These are phyloP conservation scores for Beta vulgaris DNA, from an alignment of 148 eudicot genomes.

Conservation along the genomic window DNA sequence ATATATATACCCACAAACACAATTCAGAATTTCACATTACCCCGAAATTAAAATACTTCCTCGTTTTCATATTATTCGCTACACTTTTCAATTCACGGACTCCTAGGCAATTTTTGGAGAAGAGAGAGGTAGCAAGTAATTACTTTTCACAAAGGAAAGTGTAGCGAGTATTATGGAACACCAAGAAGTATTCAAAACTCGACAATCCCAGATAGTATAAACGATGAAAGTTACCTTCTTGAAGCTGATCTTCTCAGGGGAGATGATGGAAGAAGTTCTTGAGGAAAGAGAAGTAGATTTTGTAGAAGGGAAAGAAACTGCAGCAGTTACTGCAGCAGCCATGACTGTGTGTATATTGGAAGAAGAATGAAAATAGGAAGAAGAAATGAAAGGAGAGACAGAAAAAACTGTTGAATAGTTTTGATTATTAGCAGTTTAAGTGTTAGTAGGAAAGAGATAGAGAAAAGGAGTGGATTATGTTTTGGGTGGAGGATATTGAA, in stretches of 20 bases:
- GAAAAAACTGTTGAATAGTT: not conserved
- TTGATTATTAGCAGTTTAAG: not conserved
- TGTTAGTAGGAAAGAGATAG: conserved; percentile 4
- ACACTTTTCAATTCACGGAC: no score
- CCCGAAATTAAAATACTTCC: no score
- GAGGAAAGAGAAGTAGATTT: conserved; percentile 56
- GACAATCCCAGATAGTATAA: conserved; percentile 4
- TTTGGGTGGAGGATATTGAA: conserved; percentile 70
- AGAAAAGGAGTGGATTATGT: conserved; percentile 41
- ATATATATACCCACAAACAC: not conserved
- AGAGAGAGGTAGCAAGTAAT: no score
- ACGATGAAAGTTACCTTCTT: conserved; percentile 47
- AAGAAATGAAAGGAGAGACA: not conserved
- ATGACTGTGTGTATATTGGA: conserved; percentile 29
- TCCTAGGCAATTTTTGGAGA: no score
- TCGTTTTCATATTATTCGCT: no score
- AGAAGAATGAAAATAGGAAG: conserved; percentile 7
- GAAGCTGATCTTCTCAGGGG: conserved; percentile 52
- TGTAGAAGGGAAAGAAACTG: conserved; percentile 79
- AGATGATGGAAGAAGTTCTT: conserved; percentile 51
- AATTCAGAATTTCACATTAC: not conserved
- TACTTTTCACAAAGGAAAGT: no score
- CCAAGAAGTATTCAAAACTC: not conserved
- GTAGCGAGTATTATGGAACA: no score
- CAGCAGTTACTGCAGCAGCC: conserved; percentile 94